Conservation (phyloP, 129 eudicot genomes). For the Chrysanthemum lavandulifolium region DNA sequence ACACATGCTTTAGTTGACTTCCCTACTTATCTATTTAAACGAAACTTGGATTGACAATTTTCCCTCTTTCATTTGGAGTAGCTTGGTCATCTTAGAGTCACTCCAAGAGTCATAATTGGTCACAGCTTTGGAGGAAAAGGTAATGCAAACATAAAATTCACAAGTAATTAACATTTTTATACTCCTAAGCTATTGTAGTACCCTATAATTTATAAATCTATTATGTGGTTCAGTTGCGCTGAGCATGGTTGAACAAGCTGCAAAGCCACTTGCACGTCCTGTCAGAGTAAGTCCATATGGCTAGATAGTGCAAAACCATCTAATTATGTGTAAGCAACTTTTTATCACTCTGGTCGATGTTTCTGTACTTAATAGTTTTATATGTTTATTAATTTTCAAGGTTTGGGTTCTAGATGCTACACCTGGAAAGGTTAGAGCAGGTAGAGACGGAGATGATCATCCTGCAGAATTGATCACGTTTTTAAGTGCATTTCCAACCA, state of each 20-base stretch:
- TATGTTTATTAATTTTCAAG: slow-evolving; percentile 31
- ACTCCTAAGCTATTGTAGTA: neutral
- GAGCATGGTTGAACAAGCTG: slow-evolving; percentile 98
- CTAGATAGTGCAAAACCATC: slow-evolving; percentile 12
- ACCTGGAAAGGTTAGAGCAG: slow-evolving; percentile 95
- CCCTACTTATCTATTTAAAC: slow-evolving; percentile 8
- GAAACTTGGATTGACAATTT: slow-evolving; percentile 9
- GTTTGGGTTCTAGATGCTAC: slow-evolving; percentile 98
- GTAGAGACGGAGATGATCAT: slow-evolving; percentile 93
- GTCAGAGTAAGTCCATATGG: slow-evolving; percentile 61
- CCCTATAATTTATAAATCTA: slow-evolving; percentile 3
- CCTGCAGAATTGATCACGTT: slow-evolving; percentile 88
- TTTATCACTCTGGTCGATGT: neutral
- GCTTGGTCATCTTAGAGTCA: slow-evolving; percentile 80
- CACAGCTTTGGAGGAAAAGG: slow-evolving; percentile 99
- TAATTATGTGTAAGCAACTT: neutral
- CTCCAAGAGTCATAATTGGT: slow-evolving; percentile 91
- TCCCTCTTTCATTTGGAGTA: slow-evolving; percentile 35
- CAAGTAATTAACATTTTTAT: slow-evolving; percentile 11
- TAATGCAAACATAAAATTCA: slow-evolving; percentile 22
- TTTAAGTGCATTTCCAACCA: slow-evolving; percentile 51
- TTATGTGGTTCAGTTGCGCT: slow-evolving; percentile 68
- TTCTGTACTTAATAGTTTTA: neutral
- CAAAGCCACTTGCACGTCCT: slow-evolving; percentile 94
- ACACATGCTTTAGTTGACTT: neutral